phyloP scores from a whole-genome alignment of 805 yeast genomes.

The Teunomyces pallodes region DNA sequence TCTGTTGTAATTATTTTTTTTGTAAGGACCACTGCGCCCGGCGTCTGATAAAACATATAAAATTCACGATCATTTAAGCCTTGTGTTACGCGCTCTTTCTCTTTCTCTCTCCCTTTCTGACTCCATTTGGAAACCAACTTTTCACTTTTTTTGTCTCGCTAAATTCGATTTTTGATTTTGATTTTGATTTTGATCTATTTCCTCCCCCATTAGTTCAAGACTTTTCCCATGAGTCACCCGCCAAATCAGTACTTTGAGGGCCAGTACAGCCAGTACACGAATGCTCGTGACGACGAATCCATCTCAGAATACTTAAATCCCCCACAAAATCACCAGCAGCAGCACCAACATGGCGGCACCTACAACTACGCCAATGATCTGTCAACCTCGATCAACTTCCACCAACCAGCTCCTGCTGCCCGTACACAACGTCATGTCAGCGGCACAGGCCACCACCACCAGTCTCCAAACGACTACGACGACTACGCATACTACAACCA shows the following conservation, averaged over 20 bases:
- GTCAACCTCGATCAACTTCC: conserved; percentile 24
- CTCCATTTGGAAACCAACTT: too few species aligned
- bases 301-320: conserved; percentile 15
- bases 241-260: neutral
- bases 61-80: too few species aligned
- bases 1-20: too few species aligned
- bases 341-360: conserved; percentile 15
- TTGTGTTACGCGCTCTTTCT: too few species aligned
- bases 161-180: too few species aligned
- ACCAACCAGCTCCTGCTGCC: conserved; percentile 26
- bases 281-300: conserved; percentile 10
- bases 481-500: conserved; percentile 22
- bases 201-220: neutral
- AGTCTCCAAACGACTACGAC: conserved; percentile 16
- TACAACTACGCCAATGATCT: conserved; percentile 15
- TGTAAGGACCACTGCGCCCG: too few species aligned
- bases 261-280: neutral
- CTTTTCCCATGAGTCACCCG: conserved; percentile 1
- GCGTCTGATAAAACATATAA: too few species aligned
- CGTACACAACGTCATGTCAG: conserved; percentile 9
- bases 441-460: neutral
- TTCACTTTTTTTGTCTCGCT: too few species aligned
- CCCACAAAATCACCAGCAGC: neutral
- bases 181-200: neutral
- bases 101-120: too few species aligned